Conservation (phyloP, 1,139 yeast genomes). For the Zygosaccharomyces sapae region DNA sequence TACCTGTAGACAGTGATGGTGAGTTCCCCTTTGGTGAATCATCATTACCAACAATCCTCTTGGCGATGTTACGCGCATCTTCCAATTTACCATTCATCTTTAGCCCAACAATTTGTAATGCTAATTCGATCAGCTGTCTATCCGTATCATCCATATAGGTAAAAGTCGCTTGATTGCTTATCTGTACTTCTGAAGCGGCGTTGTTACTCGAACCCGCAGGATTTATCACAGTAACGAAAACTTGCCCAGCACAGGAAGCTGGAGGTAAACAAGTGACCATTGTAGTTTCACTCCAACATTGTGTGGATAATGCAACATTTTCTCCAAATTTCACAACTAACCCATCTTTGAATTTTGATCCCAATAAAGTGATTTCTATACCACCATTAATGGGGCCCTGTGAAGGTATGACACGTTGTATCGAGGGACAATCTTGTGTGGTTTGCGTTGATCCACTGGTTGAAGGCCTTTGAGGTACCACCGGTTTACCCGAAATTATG, state of each 20-base stretch:
- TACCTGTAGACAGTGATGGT: conserved; percentile 16
- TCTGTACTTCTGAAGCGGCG: conserved; percentile 8
- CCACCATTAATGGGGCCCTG: conserved; percentile 97
- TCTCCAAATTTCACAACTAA: conserved; percentile 82
- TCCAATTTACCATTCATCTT: conserved; percentile 93
- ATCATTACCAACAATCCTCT: conserved; percentile 66
- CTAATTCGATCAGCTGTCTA: conserved; percentile 84
- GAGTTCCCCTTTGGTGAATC: conserved; percentile 28
- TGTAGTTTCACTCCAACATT: conserved; percentile 94
- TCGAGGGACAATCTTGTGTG: conserved; percentile 43
- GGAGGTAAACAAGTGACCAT: conserved; percentile 93
- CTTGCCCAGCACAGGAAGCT: conserved; percentile 83
- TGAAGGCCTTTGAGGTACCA: conserved; percentile 8
- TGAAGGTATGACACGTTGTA: conserved; percentile 86
- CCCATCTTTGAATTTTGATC: conserved; percentile 81
- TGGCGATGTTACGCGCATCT: conserved; percentile 87
- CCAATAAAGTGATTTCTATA: conserved; percentile 84
- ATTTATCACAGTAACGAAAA: conserved; percentile 73
- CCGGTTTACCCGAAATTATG: conserved; percentile 7
- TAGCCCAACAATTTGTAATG: conserved; percentile 88
- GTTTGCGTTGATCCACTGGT: conserved; percentile 2
- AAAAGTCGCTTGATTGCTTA: conserved; percentile 45
- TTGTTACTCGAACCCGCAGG: conserved; percentile 16
- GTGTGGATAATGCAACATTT: conserved; percentile 77
- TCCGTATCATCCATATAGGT: conserved; percentile 93